phyloP scores from a whole-genome alignment of 1,139 yeast genomes.

The Scheffersomyces lignicola region DNA sequence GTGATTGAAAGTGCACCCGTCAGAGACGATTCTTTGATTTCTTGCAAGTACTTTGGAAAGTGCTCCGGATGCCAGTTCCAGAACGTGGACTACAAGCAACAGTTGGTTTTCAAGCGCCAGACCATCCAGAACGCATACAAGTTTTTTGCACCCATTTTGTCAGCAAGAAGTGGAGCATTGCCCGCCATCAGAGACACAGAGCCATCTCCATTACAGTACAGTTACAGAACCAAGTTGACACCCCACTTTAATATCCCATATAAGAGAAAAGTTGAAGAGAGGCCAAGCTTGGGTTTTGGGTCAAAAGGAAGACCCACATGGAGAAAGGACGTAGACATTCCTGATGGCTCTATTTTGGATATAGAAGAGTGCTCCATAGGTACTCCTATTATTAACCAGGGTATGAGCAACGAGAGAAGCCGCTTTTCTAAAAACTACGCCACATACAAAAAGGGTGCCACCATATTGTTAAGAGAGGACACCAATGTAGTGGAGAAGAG shows the following conservation, averaged over 20 bases:
- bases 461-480: constrained; percentile 80
- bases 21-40: constrained; percentile 52
- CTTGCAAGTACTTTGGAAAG: constrained; percentile 46
- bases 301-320: constrained; percentile 74
- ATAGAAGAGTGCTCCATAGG: constrained; percentile 94
- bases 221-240: constrained; percentile 87
- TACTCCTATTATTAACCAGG: constrained; percentile 71
- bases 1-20: constrained; percentile 46
- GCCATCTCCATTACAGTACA: constrained; percentile 74
- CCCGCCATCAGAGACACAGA: constrained; percentile 70
- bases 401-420: constrained; percentile 69
- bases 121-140: constrained; percentile 83
- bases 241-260: constrained; percentile 93
- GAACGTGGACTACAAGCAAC: constrained; percentile 68
- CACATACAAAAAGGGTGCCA: constrained; percentile 79
- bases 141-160: constrained; percentile 60
- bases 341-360: constrained; percentile 58
- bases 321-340: constrained; percentile 52
- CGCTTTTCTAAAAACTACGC: constrained; percentile 50
- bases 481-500: constrained; percentile 44
- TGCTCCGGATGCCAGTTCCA: constrained; percentile 93
- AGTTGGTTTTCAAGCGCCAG: constrained; percentile 66
- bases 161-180: constrained; percentile 31
- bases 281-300: constrained; percentile 88
- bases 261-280: constrained; percentile 32